phyloP scores from a whole-genome alignment of 1,284 basidiomycete genomes.

The Violaceomyces palustris region DNA sequence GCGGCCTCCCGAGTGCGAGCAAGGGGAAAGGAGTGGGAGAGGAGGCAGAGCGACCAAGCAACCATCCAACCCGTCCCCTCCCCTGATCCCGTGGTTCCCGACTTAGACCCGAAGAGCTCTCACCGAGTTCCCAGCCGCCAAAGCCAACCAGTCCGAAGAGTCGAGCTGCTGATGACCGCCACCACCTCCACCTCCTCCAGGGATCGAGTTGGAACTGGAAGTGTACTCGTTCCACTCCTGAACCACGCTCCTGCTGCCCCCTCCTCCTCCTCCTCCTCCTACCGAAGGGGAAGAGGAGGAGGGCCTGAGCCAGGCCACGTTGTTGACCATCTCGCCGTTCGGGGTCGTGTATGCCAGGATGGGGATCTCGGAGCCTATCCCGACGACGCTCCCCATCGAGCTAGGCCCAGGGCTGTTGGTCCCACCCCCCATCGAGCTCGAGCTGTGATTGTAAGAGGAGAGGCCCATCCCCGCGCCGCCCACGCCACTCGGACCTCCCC shows the following conservation, averaged over 20 bases:
- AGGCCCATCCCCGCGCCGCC: constrained; percentile 11
- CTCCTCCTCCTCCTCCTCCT: constrained; percentile 8
- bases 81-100: too few species aligned
- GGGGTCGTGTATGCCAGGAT: constrained; percentile 47
- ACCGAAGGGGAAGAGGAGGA: too few species aligned
- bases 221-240: constrained; percentile 52
- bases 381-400: constrained; percentile 26
- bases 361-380: constrained; percentile 45
- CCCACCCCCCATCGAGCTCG: constrained; percentile 20
- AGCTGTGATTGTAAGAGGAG: constrained; percentile 22
- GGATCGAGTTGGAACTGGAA: too few species aligned
- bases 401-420: constrained; percentile 13
- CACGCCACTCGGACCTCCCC: too few species aligned
- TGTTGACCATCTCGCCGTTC: constrained; percentile 49
- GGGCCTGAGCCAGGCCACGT: constrained; percentile 47
- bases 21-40: too few species aligned
- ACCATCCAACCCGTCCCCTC: too few species aligned
- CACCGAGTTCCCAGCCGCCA: constrained; percentile 25
- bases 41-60: too few species aligned
- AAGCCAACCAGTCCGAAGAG: constrained; percentile 29
- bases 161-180: constrained; percentile 6
- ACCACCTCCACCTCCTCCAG: too few species aligned
- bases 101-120: constrained; percentile 22
- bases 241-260: constrained; percentile 34
- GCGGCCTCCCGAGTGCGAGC: too few species aligned